Base-by-base conservation (phyloP, 768 basidiomycete species). In the Boletus bicolor region DNA sequence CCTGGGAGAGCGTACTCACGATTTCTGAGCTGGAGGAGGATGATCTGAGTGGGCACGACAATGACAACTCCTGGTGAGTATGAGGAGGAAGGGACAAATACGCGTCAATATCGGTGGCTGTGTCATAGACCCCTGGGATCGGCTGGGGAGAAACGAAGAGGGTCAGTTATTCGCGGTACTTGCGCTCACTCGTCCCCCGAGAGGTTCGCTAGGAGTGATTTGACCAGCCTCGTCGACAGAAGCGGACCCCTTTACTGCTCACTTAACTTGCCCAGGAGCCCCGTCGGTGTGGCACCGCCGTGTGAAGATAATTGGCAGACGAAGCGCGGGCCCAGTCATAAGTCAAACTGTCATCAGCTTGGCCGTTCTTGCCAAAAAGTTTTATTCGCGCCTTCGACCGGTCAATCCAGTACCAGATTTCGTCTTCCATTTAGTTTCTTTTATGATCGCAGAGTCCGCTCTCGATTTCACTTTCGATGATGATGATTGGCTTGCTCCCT, bases 381-480 rank as follows among this genome's bases (percentile, higher is more conserved):
- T 45, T 52, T 35, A 28, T 43, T 39, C 48, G 48, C 53, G 30
- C 39, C 43, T 53, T 50, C 38, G 42, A 38, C 32, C 19, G 15
- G 39, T 44, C 50, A 35, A 41, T 49, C 52, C 28, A 28, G 28
- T 30, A n/a, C 38, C 45, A 49, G 46, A 39, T 32, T 4, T 36
- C 24, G 26, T 32, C 51, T 37, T 46, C 28, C 34, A 47, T 45
- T 39, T 28, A 28, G 34, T 10, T 17, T 19, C 45, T 28, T 58
- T 56, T 70, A 87, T 87, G 85, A 77, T 86, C 54, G 80, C 85
- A 53, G 77, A 81, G 59, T 71, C 82, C 49, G 61, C 83, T 60
- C 72, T 86, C 61, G 84, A 86, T 67, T 71, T 85, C 65, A 72
- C 78, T 52, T 86, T 85, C 70, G 87, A 87, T 66, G 85, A 82